Evolutionary conservation across 1,284 basidiomycete genomes (phyloP), one percentile per base, ranked within the genome.

Genomic region (Paramarasmius palmivorus): DNA sequence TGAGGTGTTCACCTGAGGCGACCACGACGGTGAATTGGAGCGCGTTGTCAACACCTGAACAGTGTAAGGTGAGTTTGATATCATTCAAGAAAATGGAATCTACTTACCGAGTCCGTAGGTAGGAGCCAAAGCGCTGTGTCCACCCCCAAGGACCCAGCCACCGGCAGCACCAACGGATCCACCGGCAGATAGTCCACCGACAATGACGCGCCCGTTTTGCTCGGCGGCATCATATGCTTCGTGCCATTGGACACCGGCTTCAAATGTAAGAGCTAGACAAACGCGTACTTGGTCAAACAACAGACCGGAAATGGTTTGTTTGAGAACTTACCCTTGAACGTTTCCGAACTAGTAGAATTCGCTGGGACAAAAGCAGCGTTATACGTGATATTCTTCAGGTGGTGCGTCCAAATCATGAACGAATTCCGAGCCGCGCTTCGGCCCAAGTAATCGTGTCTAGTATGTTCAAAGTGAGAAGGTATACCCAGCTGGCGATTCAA

Each of bases 31-130:
- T 69, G 44, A 74, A 71, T 45, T 75, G 59, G 48, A 81, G 52
- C 1, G 68, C 72, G 23, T 77, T 75, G 55, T 77, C 76, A n/a
- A 75, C 71, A 8, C 74, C 75, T 75, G 57, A 9, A 20, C 29
- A 19, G 15, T 7, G 35, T 36, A 37, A 5, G 17, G 12, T 49
- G 25, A 37, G 32, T 20, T 38, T 17, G 20, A 12, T 20, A 8
- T 15, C 22, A n/a, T 52, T 34, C 25, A 32, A 19, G 20, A n/a
- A 17, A 8, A 10, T 5, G 5, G 19, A 51, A 44, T 19, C 49
- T 32, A 32, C 29, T 49, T 57, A 73, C 78, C 76, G 26, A 79
- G 66, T 35, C 78, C 77, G 59, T 75, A 73, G 32, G 50, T 65
- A 14, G 76, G 70, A n/a, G 73, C 49, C 3, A 71, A 50, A 45